Base-by-base conservation (phyloP, 2,329 filamentous ascomycete genomes). In the Calonectria pseudoturangicola region DNA sequence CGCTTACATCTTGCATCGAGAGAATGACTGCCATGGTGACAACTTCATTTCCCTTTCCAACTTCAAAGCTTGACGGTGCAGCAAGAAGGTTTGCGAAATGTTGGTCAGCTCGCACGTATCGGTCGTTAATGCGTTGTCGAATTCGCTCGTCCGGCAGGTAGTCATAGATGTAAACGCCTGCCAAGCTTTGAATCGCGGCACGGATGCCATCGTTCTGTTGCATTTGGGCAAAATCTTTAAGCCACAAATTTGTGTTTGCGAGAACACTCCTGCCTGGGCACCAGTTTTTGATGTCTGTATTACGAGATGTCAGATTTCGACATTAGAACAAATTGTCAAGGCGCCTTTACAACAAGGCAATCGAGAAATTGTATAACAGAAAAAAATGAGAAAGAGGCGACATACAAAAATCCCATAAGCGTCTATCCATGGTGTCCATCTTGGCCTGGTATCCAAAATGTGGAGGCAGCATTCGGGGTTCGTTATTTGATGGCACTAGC, bases 121-220 rank as follows among this genome's bases (percentile, higher is more conserved):
- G 79, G 13, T 80, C 67, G 51, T 85, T 85, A 65, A 85, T 82
- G 15, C 81, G 79, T 12, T 75, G 75, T 18, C 80, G 79, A 15
- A 86, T 76, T 6, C 72, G 72, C 10, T 83, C 79, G 33, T 80
- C 75, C 1, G 84, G 84, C 18, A 82, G 69, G 41, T 86, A 86
- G 68, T 86, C 85, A 68, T 85, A 84, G 7, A 86, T 83, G 36
- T 86, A 86, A 1, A 85, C 82, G 2, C 84, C 84, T 3, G 84
- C 83, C 2, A 86, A 78, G 27, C 84, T 84, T 51, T 85, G 82
- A n/a, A 86, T 85, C 7, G 85, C 85, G 30, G 80, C 77, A 4
- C 79, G 75, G 10, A 86, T 82, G 25, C 83, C 83, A 16, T 76
- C 71, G 30, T 79, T 81, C 28, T 81, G 78, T 27, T 83, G 82